Base-by-base conservation (phyloP, 768 basidiomycete genomes). In the Myochromella boudieri region DNA sequence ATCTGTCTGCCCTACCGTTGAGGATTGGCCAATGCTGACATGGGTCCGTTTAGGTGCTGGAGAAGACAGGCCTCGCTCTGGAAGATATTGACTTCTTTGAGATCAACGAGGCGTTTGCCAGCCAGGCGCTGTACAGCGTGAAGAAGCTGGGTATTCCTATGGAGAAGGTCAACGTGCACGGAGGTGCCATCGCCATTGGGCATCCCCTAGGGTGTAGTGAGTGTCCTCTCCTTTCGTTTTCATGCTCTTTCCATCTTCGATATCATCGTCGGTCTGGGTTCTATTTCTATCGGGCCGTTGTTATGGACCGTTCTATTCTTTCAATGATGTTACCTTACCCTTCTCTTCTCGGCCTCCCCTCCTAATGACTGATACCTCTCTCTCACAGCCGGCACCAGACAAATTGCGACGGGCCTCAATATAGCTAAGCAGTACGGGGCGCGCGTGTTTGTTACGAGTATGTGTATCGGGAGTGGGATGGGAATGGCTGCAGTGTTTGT, bases 401-500 rank as follows among this genome's bases (percentile, higher is more conserved):
- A 95, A 68, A 76, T 95, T 46, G 90, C 87, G 0, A 95, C 92
- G 6, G 93, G 86, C 10, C 66, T 91, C 52, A 84, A 78, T 60
- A 84, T 91, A 39, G 85, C 88, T 9, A 92, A 84, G 73, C 81
- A 90, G 64, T 85, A 81, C 37, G 78, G 77, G 12, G 75, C 75
- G 18, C 85, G 85, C 62, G 70, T 95, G 52, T 93, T 95, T 54
- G 84, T 88, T 25, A 94, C 91, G 2, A 85, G 82, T 55, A 95
- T 95, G 93, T 95, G 92, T 62, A 85, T 93, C 59, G 91, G 91
- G 6, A 81, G 79, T 11, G 90, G 91, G 18, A 92, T 93, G 88
- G 89, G 91, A 28, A 91, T 93, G 88, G 90, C 90, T 25, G 87
- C 82, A 36, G 74, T 93, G 2, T 87, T 93, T 59, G 87, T 91